phyloP scores from a whole-genome alignment of 2,329 filamentous ascomycete genomes.

The Stagonosporopsis cucurbitacearum region DNA sequence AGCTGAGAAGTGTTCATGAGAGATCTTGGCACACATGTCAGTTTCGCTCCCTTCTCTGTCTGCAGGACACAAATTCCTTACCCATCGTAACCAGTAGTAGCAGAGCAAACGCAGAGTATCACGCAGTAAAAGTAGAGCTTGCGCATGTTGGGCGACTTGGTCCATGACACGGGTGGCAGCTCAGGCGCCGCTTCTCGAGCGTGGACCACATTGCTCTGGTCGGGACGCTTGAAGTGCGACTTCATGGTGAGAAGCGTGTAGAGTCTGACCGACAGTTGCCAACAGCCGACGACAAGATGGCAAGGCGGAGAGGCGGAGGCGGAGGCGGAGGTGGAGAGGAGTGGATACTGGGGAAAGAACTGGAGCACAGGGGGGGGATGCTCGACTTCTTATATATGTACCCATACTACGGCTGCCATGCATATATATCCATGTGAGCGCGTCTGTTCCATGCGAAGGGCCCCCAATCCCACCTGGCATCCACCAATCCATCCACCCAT shows the following conservation, averaged over 20 bases:
- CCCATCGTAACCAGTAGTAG: slow-evolving; percentile 62
- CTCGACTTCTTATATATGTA: slow-evolving; percentile 21
- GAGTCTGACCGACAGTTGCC: slow-evolving; percentile 17
- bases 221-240: slow-evolving; percentile 21
- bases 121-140: slow-evolving; percentile 60
- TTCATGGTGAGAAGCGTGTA: slow-evolving; percentile 18
- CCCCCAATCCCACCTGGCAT: no score
- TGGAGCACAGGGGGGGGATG: slow-evolving; percentile 19
- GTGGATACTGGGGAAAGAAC: slow-evolving; percentile 23
- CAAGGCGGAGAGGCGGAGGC: slow-evolving; percentile 13
- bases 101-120: slow-evolving; percentile 58
- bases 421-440: slow-evolving; percentile 11
- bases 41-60: background rate
- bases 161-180: slow-evolving; percentile 18
- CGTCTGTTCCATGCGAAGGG: background rate
- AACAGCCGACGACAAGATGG: slow-evolving; percentile 11
- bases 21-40: slow-evolving; percentile 12
- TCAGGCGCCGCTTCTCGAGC: slow-evolving; percentile 24
- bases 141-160: slow-evolving; percentile 45
- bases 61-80: slow-evolving; percentile 30
- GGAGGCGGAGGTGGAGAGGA: no score
- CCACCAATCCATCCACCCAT: no score
- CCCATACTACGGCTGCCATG: no score
- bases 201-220: slow-evolving; percentile 20
- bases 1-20: slow-evolving; percentile 32